Base-by-base conservation (phyloP, 805 yeast genomes). In the Hanseniaspora clermontiae region DNA sequence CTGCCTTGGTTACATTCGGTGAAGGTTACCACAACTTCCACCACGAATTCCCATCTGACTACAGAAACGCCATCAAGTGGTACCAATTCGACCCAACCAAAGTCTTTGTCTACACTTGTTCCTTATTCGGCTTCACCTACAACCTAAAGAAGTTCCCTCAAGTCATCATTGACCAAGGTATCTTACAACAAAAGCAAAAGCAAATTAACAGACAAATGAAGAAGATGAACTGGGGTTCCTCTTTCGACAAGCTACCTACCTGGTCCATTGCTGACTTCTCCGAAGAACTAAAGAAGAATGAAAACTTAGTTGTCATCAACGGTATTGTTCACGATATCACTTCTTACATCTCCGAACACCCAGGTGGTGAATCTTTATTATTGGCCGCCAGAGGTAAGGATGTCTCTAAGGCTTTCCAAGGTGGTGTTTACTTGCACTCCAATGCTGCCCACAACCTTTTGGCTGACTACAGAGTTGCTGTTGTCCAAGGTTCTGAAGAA, bases 11-110 rank as follows among this genome's bases (percentile, higher is more conserved):
- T 58, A 86, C 95, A 0, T 84, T 85, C 65, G 95, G 95, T 70
- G 95, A 86, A 72, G 95, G 95, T 60, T 84, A 85, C 75, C 93
- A 86, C 66, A 86, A 86, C 72, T 86, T 85, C 81, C 95, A 86
- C 70, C 95, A 86, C 69, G 95, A 85, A 74, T 86, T 85, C 77
- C 93, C 95, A 64, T 78, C 87, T 19, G 95, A 86, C 72, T 86
- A 85, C 77, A 80, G 95, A 78, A 85, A 85, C 67, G 93, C 93
- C 39, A 76, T 85, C 66, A 83, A 80, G 67, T 85, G 93, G 93
- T 85, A 82, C 74, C 91, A 85, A 75, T 85, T 81, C 66, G 95
- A 86, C 68, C 95, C 95, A 62, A 84, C 93, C 51, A 85, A 85
- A 71, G 64, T 79, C 49, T 63, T 77, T 54, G 84, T 85, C 62